Evolutionary conservation across 2,329 filamentous ascomycete genomes (phyloP).

Genomic region (Colletotrichum cordylinicola): DNA sequence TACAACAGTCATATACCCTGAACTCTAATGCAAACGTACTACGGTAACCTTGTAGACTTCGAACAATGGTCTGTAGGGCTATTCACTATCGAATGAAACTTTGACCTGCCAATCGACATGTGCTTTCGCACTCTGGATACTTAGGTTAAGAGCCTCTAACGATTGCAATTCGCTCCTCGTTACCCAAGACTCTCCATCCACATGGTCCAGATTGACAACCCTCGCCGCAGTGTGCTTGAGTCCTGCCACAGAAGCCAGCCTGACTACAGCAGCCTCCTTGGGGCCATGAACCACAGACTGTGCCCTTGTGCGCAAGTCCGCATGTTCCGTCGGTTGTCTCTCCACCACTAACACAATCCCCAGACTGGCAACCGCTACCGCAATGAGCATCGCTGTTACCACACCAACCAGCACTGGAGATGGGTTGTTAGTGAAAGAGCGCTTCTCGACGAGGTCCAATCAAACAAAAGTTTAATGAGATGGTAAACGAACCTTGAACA

Average conservation of each 20-base stretch:
- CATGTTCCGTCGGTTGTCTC: background rate
- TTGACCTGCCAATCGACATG: rapidly evolving
- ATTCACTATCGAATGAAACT: background rate
- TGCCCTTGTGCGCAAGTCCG: background rate
- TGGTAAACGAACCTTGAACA: background rate
- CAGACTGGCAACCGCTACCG: background rate
- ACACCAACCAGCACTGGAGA: background rate
- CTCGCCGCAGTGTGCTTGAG: background rate
- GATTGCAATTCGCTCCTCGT: background rate
- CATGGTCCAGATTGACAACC: background rate
- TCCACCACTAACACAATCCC: background rate
- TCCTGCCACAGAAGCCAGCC: background rate
- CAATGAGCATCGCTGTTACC: background rate
- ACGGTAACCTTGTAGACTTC: rapidly evolving
- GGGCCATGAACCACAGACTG: background rate
- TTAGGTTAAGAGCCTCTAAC: rapidly evolving
- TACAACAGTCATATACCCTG: background rate
- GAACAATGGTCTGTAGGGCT: background rate
- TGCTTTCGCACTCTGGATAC: rapidly evolving
- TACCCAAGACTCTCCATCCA: background rate
- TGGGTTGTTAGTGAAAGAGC: rapidly evolving
- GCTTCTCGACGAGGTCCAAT: background rate
- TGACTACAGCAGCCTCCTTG: background rate
- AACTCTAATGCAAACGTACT: background rate
- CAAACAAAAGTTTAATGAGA: background rate